Evolutionary conservation across 495 filamentous ascomycete species (phyloP), one percentile per base, ranked within the genome.

Genomic region (Delitschia confertaspora): DNA sequence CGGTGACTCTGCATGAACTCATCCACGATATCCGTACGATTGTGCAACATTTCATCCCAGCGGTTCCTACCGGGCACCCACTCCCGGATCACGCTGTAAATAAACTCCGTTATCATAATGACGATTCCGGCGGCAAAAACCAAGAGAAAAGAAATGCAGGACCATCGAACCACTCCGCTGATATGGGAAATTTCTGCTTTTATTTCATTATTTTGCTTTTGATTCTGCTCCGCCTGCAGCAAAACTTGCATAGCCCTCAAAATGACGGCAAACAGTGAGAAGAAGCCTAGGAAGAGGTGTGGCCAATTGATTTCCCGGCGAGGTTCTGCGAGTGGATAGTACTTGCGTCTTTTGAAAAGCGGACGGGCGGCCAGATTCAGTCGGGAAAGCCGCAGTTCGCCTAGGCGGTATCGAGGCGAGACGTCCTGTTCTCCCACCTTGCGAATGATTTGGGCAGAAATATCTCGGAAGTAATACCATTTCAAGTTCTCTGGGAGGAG

Each of bases 311-410:
- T 38, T 42, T 2, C 52, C 47, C n/a, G n/a, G n/a, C n/a, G n/a
- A n/a, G n/a, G 22, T 51, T 51, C 23, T 51, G 52, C 8, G 25
- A 2, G 20, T 51, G 20, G 8, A 27, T 56, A 6, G 31, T 35
- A 56, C 21, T 44, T 6, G 5, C n/a, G 8, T 29, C 27, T 34
- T 2, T 14, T 11, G 10, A 56, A 37, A 5, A 56, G 21, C 6
- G 51, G 21, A 24, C 18, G 20, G 20, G 2, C 7, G 20, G 34
- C 45, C 19, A 47, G 33, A 26, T 57, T 60, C 1, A 60, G 45
- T 16, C 57, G 19, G 9, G 31, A 29, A 6, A 60, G 33, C 11
- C 55, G 27, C 2, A 60, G 18, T 26, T 60, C 57, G 32, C 57
- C 57, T 23, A 44, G 58, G 6, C 22, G 11, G 37, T 46, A 60